Evolutionary conservation across 129 eudicot species (phyloP), one percentile per base, ranked within the genome.

Genomic region (Flaveria sonorensis): DNA sequence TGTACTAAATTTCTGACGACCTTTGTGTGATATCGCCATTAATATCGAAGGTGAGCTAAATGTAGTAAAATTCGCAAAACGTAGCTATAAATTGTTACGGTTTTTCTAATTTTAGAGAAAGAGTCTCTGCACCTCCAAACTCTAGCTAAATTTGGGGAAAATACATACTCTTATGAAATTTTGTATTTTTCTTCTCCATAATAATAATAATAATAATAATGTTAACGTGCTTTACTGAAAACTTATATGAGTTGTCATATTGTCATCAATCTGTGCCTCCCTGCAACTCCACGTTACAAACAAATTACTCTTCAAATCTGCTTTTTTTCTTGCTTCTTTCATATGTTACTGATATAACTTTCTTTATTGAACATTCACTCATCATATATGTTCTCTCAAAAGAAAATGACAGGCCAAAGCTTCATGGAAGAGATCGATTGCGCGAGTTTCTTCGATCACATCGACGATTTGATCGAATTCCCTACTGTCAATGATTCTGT

Each of bases 381-480:
- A 50, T 12, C 24, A 64, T 64, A 5, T 76, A 42, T 65, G 62
- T 72, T 72, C 66, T 83, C 70, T 51, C 81, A 63, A 53, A 62
- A 71, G 72, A 64, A 76, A 77, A 80, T 78, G 85, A 69, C 89
- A 81, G 84, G 74, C 70, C 76, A 89, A 45, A 83, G 83, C 65
- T 82, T 79, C 75, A 80, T 81, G 67, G 99, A 94, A 20, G 99
- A 94, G 55, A 69, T 86, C 8, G 99, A 89, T 51, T 89, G 92
- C 63, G 86, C 86, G 18, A 89, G 87, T 84, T 89, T 87, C 87
- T 89, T 92, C 63, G 96, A 89, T 65, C 92, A 87, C 76, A 85
- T 92, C 45, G 97, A 92, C 26, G 97, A 89, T 68, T 83, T 92
- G 81, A 84, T 89, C 30, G 97, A 92, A 15, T 92, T 87, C 55